A percentile compares a stretch with the other conserved stretches of the same genome.
Evolutionary conservation across 208 protist species (phyloP).

Genomic region (Herpetomonas muscarum): DNA sequence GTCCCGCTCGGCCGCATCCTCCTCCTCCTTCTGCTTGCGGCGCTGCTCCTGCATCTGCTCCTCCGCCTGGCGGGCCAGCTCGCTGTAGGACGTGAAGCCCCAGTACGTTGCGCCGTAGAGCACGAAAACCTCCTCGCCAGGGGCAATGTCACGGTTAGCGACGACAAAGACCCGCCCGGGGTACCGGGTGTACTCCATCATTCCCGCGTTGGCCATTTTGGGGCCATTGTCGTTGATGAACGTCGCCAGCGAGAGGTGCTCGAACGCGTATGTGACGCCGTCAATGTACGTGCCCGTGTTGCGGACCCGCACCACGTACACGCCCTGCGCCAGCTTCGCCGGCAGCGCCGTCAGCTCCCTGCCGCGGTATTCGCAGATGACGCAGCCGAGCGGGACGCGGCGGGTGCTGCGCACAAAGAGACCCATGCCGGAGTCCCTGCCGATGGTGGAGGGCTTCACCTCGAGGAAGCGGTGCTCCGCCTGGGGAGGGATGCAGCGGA

Average conservation of each 20-base stretch:
- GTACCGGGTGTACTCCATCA: slow-evolving; percentile 78
- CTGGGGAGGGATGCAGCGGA: slow-evolving; percentile 62
- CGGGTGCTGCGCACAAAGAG: slow-evolving; percentile 73
- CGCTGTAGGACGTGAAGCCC: slow-evolving; percentile 73
- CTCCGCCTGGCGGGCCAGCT: slow-evolving; percentile 15
- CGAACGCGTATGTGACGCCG: slow-evolving; percentile 42
- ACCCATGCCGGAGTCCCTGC: slow-evolving; percentile 51
- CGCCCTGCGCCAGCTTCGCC: slow-evolving; percentile 20
- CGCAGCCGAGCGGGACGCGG: slow-evolving; percentile 61
- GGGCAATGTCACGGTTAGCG: slow-evolving; percentile 60
- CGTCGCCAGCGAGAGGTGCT: slow-evolving; percentile 79
- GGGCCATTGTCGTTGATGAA: slow-evolving; percentile 89
- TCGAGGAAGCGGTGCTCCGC: slow-evolving; percentile 85
- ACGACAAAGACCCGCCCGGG: slow-evolving; percentile 81
- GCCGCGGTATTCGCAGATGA: slow-evolving; percentile 82
- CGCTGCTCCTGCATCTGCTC: slow-evolving; percentile 3
- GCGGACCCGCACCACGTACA: slow-evolving; percentile 76
- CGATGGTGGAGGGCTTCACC: slow-evolving; percentile 55
- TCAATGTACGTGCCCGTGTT: slow-evolving; percentile 63
- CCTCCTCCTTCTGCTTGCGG: background rate
- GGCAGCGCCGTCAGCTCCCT: slow-evolving; percentile 26
- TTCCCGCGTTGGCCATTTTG: slow-evolving; percentile 51
- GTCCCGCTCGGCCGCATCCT: slow-evolving; percentile 2
- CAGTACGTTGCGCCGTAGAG: slow-evolving; percentile 87
- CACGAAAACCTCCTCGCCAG: slow-evolving; percentile 77